Conservation (phyloP, 306 rosid species). For the Pterocarpus macrocarpus region DNA sequence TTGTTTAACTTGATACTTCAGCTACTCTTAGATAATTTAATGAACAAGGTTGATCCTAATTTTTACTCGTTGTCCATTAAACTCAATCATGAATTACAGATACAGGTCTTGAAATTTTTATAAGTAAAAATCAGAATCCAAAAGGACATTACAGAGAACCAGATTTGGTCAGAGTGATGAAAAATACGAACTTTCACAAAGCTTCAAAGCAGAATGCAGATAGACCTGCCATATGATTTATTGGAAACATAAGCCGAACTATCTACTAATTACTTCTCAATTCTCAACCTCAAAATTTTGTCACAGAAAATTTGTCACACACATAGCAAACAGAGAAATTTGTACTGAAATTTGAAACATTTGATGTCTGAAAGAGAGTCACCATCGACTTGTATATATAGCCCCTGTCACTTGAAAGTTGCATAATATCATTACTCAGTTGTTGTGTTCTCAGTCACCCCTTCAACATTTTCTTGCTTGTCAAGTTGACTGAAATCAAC, state of each 20-base stretch:
- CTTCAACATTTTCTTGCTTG: constrained; percentile 55
- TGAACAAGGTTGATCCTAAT: not conserved
- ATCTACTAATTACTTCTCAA: constrained; percentile 30
- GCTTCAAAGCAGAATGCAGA: not conserved
- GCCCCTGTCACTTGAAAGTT: constrained; percentile 18
- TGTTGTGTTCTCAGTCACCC: constrained; percentile 54
- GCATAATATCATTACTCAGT: constrained; percentile 34
- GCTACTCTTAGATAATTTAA: not conserved
- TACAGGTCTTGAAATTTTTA: not conserved
- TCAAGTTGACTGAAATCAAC: constrained; percentile 40
- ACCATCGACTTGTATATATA: constrained; percentile 7
- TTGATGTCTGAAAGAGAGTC: constrained; percentile 5
- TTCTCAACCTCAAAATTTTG: constrained; percentile 50
- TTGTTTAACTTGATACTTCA: not conserved
- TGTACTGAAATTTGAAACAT: constrained; percentile 35
- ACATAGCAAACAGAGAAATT: constrained; percentile 16
- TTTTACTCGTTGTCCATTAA: constrained; percentile 1
- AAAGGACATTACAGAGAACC: not conserved
- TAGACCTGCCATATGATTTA: constrained; percentile 22
- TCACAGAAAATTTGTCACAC: constrained; percentile 43
- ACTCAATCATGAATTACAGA: constrained; percentile 4
- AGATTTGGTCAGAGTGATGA: not conserved
- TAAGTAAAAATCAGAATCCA: not conserved
- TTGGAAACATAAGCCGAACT: constrained; percentile 36
- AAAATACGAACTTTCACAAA: constrained; percentile 10